Base-by-base conservation (phyloP, 2,329 filamentous ascomycete genomes). In the Colletotrichum orchidophilum region DNA sequence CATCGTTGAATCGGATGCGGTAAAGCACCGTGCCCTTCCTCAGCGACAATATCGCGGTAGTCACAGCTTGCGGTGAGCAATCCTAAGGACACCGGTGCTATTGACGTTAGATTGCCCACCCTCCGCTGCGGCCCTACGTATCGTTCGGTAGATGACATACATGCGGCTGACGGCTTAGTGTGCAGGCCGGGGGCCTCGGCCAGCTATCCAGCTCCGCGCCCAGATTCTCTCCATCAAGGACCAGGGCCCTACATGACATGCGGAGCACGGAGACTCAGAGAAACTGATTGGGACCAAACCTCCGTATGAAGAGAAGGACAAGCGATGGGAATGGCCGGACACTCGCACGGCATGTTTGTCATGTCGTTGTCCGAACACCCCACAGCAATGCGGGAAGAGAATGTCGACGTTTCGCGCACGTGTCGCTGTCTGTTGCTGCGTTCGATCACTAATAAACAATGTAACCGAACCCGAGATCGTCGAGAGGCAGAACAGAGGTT, bases 331-430 rank as follows among this genome's bases (percentile, higher is more conserved):
- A 77, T 78, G 79, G 77, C 75, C 76, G 73, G 35, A 72, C 73
- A 39, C 24, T 42, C 54, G 46, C 21, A 26, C 76, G 75, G 76
- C 75, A 76, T 77, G 76, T 81, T 78, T 78, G 75, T 76, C 74
- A 58, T 81, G 80, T 81, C 81, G 79, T 74, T 82, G 79, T 78
- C 81, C 81, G 80, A 82, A 77, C 75, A 7, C 39, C 39, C 39
- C 5, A 75, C 78, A 79, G 78, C 76, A 78, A 76, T 31, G 42
- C 42, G 57, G 60, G 50, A 67, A 58, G 39, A 58, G 58, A 46
- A 53, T 31, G 39, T 42, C 42, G 3, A 18, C 58, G 21, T n/a
- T 42, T 15, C 12, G n/a, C 39, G 63, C 52, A 52, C 57, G 52
- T 63, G 68, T 58, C 52, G 42, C 58, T 39, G 50, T 58, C 63